Conservation (phyloP, 2,329 filamentous ascomycete species). For the Raffaelea albimanens region DNA sequence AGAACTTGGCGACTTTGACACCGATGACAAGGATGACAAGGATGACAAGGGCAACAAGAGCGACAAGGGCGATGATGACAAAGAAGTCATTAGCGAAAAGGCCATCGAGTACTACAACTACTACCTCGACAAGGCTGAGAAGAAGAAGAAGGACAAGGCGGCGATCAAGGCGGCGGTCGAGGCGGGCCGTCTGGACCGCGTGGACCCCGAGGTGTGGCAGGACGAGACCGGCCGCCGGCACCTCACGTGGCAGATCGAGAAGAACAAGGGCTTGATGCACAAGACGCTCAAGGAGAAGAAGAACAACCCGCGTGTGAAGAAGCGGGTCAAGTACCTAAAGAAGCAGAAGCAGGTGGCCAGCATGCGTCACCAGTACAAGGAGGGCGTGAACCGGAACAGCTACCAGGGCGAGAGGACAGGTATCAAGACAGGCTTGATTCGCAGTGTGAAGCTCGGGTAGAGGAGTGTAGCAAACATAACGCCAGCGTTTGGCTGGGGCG, state of each 20-base stretch:
- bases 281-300: conserved; percentile 67
- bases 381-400: conserved; percentile 71
- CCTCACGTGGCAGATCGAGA: conserved; percentile 88
- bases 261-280: conserved; percentile 92
- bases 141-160: conserved; percentile 65
- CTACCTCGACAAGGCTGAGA: conserved; percentile 16
- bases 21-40: conserved; percentile 62
- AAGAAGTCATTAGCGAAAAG: too few relatives aligned
- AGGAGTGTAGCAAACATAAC: too few relatives aligned
- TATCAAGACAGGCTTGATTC: conserved; percentile 89
- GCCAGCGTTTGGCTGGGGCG: too few relatives aligned
- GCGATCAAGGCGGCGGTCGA: conserved; percentile 45
- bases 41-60: conserved; percentile 37
- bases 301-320: conserved; percentile 93
- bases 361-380: conserved; percentile 78
- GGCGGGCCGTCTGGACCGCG: conserved; percentile 54
- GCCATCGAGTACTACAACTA: conserved; percentile 37
- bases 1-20: conserved; percentile 54
- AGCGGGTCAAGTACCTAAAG: conserved; percentile 89
- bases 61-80: too few relatives aligned
- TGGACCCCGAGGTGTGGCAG: conserved; percentile 58
- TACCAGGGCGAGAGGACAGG: conserved; percentile 90
- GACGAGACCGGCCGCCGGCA: conserved; percentile 82
- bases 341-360: conserved; percentile 95
- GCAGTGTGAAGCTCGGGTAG: conserved; percentile 80